phyloP scores from a whole-genome alignment of 192 early-diverging fungal species.

The Thoreauomyces humboldtii region DNA sequence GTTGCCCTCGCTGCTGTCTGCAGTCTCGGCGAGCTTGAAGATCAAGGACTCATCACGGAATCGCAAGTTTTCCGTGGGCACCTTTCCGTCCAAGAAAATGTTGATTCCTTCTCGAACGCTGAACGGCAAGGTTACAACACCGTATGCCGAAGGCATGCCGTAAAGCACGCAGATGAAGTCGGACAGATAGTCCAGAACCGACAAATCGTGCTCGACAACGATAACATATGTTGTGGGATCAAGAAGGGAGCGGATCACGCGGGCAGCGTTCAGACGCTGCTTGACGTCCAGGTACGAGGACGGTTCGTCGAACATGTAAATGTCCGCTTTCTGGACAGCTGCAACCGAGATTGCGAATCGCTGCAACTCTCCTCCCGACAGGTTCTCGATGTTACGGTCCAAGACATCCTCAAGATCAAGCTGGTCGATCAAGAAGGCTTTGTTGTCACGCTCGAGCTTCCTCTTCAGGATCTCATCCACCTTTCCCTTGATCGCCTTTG shows the following conservation, averaged over 20 bases:
- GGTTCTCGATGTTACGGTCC: constrained; percentile 74
- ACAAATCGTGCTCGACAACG: constrained; percentile 98
- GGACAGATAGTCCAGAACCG: constrained; percentile 94
- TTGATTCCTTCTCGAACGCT: constrained; percentile 98
- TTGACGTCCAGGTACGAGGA: constrained; percentile 98
- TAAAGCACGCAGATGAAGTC: constrained; percentile 99
- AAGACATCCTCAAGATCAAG: constrained; percentile 82
- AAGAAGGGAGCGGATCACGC: constrained; percentile 84
- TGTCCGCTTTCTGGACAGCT: constrained; percentile 79
- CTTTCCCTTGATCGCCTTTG: constrained; percentile 73
- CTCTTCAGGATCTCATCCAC: constrained; percentile 71
- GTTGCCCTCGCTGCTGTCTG: constrained; percentile 64
- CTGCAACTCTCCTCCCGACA: constrained; percentile 96
- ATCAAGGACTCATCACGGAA: constrained; percentile 95
- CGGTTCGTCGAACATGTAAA: constrained; percentile 99
- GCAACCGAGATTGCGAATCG: constrained; percentile 93
- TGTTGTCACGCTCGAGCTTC: constrained; percentile 74
- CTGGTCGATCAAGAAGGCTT: constrained; percentile 67
- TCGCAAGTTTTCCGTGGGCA: constrained; percentile 97
- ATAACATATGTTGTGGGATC: constrained; percentile 77
- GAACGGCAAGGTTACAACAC: constrained; percentile 96
- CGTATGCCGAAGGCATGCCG: constrained; percentile 93
- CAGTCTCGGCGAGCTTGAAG: constrained; percentile 89
- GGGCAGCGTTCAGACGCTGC: constrained; percentile 96
- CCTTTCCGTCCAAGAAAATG: constrained; percentile 94